phyloP scores from a whole-genome alignment of 2,329 filamentous ascomycete species.

The Rhynchosporium secalis region DNA sequence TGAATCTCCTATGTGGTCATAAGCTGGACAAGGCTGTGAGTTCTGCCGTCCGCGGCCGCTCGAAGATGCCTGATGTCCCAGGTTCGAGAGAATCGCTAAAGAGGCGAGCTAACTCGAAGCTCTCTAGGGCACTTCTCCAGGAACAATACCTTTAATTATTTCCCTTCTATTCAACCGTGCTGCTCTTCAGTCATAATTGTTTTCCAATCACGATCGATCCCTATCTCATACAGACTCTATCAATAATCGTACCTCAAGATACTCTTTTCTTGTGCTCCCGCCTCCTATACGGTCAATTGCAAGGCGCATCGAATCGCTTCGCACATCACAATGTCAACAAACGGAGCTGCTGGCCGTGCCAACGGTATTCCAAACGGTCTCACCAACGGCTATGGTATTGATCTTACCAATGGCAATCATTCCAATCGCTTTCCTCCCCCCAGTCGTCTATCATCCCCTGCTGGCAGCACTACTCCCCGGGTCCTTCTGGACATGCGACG shows the following conservation, averaged over 20 bases:
- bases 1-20: slow-evolving; percentile 6
- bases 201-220: not conserved
- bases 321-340: not conserved
- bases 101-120: not conserved
- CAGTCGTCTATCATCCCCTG: not conserved
- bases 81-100: not conserved
- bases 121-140: not conserved
- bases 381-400: not conserved
- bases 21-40: slow-evolving; percentile 5
- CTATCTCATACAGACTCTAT: not conserved
- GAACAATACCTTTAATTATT: slow-evolving; percentile 6
- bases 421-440: not conserved
- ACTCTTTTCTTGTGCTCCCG: not conserved
- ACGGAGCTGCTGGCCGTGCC: not conserved
- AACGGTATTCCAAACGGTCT: not conserved
- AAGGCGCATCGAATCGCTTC: not conserved
- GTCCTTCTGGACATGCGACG: not conserved
- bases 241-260: not conserved
- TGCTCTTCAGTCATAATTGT: not conserved
- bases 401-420: not conserved
- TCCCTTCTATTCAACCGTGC: not conserved
- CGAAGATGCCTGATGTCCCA: not conserved
- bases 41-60: slow-evolving; percentile 1
- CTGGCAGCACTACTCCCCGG: not conserved
- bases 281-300: not conserved